Evolutionary conservation across 129 eudicot species (phyloP), one percentile per base, ranked within the genome.

Genomic region (Escallonia rubra): DNA sequence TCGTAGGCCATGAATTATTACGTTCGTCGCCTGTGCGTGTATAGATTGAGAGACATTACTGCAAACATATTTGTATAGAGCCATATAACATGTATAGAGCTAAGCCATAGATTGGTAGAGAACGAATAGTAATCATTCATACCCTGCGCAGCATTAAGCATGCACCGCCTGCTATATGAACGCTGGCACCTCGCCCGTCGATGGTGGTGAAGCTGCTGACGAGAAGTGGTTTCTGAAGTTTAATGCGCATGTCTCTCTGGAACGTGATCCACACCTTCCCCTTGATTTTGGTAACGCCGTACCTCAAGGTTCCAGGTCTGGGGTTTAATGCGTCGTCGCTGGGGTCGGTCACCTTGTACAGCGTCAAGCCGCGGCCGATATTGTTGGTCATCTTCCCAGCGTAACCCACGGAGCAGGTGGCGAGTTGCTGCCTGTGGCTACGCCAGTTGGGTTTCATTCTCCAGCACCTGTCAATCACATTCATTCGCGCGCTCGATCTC

Each of bases 191-290:
- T 40, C 90, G 79, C 9, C 81, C 90, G 61, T 84, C 90, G 64
- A 84, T 80, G 65, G 90, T 64, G 3, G 79, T 80, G 72, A 76
- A 84, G 46, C 86, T 84, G 45, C 79, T 73, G 43, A 84, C 81
- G 38, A 84, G 70, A 39, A 84, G 83, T 10, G 90, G 81, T 74
- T 58, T 76, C 4, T 58, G 63, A 1, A 84, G 83, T 16, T 63
- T 74, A 34, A 84, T 84, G 4, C 23, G 59, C 90, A 84, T 84
- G 61, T 84, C 76, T 46, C 66, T 67, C 41, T 69, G 9, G 63
- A 84, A 84, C 8, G 79, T 76, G 9, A 84, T 70, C 90, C 90
- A 84, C 59, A 70, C 72, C 65, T 80, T 84, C 6, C 90, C 90
- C 14, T 56, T 42, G 10, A 81, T 13, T 14, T 15, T 60, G 9